phyloP scores from a whole-genome alignment of 208 protist species.

The Leishmania aethiopica region DNA sequence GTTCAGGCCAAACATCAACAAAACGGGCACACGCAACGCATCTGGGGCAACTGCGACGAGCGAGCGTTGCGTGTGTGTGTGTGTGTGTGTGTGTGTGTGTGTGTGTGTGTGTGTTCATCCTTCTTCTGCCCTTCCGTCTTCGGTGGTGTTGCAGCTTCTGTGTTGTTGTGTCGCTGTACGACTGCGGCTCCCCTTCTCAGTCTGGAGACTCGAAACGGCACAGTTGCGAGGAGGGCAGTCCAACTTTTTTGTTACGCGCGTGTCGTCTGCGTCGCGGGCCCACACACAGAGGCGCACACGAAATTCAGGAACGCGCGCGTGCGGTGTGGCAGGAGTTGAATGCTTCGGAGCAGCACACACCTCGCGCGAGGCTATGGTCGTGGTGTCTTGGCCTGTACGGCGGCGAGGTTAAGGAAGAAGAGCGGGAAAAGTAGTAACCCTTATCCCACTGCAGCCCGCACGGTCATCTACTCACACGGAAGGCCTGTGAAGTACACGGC shows the following conservation, averaged over 20 bases:
- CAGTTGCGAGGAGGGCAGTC: neutral
- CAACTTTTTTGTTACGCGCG: no score
- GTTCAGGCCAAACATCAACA: neutral
- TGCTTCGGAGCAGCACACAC: constrained; percentile 31
- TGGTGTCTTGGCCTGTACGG: constrained; percentile 28
- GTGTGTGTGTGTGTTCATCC: neutral
- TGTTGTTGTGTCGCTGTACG: neutral
- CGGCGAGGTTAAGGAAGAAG: constrained; percentile 37
- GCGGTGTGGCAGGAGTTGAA: neutral
- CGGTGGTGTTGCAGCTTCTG: neutral
- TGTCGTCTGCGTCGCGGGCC: no score
- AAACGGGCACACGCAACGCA: neutral
- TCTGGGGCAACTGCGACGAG: neutral
- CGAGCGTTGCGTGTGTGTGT: neutral
- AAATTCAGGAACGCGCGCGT: neutral
- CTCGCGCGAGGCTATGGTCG: constrained; percentile 27
- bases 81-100: neutral
- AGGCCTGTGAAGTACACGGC: neutral
- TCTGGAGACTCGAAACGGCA: neutral
- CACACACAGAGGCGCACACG: neutral
- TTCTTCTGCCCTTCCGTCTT: neutral
- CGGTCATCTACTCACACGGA: constrained; percentile 48
- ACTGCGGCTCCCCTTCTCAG: neutral
- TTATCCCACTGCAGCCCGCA: constrained; percentile 49
- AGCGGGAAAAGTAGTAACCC: constrained; percentile 45